phyloP scores from a whole-genome alignment of 768 basidiomycete genomes.

The Kwoniella mangroviensis region DNA sequence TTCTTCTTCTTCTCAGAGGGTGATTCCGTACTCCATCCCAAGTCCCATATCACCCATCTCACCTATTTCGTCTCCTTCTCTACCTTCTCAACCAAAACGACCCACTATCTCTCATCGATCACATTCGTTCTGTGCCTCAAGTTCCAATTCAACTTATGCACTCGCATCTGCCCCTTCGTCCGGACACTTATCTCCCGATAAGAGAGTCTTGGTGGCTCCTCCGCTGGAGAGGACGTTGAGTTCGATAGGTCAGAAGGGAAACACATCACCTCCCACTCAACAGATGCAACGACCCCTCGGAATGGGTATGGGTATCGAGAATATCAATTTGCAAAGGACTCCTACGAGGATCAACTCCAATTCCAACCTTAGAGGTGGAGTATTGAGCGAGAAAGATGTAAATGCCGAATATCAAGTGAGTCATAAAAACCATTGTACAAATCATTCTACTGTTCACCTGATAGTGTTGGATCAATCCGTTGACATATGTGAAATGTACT shows the following conservation, averaged over 20 bases:
- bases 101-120: constrained; percentile 23
- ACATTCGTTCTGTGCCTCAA: constrained; percentile 29
- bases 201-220: constrained; percentile 21
- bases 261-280: constrained; percentile 21
- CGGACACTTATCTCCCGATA: constrained; percentile 17
- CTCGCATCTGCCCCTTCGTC: constrained; percentile 18
- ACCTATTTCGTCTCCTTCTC: constrained; percentile 2
- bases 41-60: neutral
- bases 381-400: constrained; percentile 12
- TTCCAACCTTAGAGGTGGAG: no score
- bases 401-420: constrained; percentile 28
- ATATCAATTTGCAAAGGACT: neutral
- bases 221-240: constrained; percentile 28
- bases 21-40: neutral
- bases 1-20: neutral
- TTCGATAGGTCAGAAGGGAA: constrained; percentile 25
- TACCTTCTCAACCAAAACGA: constrained; percentile 4
- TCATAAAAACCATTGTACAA: no score
- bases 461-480: no score
- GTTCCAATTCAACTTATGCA: constrained; percentile 26
- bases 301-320: constrained; percentile 3
- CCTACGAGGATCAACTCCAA: neutral
- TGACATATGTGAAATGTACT: no score
- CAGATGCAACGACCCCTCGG: constrained; percentile 26
- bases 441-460: no score